Percentiles rank a stretch among this genome's conserved stretches.
These are phyloP conservation scores for Venturia aucupariae DNA, from an alignment of 2,329 filamentous ascomycete species.

Conservation along the genomic window DNA sequence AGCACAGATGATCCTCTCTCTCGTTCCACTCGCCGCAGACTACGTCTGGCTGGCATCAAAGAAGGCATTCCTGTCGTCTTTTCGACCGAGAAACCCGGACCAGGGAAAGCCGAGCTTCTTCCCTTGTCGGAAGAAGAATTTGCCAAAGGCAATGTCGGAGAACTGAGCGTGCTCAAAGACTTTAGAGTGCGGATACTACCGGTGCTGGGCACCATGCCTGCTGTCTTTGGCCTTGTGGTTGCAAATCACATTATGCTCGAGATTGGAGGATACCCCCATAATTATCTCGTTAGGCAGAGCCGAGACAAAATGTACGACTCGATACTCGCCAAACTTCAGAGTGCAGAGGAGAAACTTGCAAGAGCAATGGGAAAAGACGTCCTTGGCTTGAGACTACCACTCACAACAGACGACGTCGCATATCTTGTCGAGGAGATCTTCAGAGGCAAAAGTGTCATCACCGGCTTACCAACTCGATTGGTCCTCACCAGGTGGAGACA, in stretches of 20 bases:
- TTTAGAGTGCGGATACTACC: slow-evolving; percentile 93
- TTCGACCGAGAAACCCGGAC: slow-evolving; percentile 80
- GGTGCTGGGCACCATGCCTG: slow-evolving; percentile 93
- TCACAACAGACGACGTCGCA: slow-evolving; percentile 72
- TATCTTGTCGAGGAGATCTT: slow-evolving; percentile 89
- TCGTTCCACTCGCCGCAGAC: slow-evolving; percentile 66
- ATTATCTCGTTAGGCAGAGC: slow-evolving; percentile 71
- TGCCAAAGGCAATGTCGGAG: slow-evolving; percentile 72
- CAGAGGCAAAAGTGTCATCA: slow-evolving; percentile 71
- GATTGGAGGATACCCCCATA: slow-evolving; percentile 72
- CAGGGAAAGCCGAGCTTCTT: slow-evolving; percentile 82
- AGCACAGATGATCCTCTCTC: slow-evolving; percentile 86
- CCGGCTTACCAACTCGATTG: slow-evolving; percentile 69
- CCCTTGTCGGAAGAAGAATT: slow-evolving; percentile 85
- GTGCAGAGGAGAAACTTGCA: slow-evolving; percentile 67
- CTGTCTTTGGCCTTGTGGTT: slow-evolving; percentile 82
- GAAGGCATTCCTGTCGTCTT: slow-evolving; percentile 86
- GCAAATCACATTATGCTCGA: slow-evolving; percentile 89
- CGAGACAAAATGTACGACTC: slow-evolving; percentile 89
- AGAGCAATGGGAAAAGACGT: slow-evolving; percentile 45
- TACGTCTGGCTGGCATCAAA: slow-evolving; percentile 68
- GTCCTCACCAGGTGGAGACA: slow-evolving; percentile 72
- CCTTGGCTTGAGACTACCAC: slow-evolving; percentile 66
- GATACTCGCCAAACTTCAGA: slow-evolving; percentile 66
- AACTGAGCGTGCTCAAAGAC: slow-evolving; percentile 80